Conservation (phyloP, 2,329 filamentous ascomycete genomes). For the Amauroascus niger region DNA sequence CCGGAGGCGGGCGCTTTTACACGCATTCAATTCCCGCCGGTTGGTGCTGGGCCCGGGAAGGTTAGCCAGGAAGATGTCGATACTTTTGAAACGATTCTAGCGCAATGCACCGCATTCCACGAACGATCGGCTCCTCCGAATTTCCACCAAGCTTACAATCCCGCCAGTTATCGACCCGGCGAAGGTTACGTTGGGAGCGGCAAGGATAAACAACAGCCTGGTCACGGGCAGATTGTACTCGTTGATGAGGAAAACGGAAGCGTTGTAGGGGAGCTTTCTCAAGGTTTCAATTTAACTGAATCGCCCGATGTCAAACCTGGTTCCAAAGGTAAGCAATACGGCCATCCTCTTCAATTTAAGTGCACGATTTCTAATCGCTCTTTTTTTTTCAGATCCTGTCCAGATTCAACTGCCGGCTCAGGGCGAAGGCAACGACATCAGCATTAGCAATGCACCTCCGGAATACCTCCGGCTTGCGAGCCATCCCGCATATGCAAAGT, state of each 20-base stretch:
- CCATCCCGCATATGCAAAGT: conserved; percentile 87
- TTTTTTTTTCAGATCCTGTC: conserved; percentile 35
- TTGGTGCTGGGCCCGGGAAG: conserved; percentile 53
- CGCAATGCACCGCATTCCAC: conserved; percentile 93
- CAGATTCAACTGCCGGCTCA: conserved; percentile 41
- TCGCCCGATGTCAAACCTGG: conserved; percentile 65
- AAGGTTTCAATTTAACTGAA: conserved; percentile 72
- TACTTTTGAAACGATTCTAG: conserved; percentile 93
- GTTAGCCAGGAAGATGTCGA: conserved; percentile 85
- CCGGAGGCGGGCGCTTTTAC: conserved; percentile 85
- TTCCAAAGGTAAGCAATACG: conserved; percentile 64
- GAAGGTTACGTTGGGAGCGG: conserved; percentile 58
- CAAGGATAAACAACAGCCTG: conserved; percentile 27
- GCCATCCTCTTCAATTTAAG: background rate
- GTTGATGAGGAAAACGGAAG: conserved; percentile 94
- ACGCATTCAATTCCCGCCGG: conserved; percentile 74
- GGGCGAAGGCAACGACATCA: conserved; percentile 40
- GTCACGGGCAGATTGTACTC: conserved; percentile 72
- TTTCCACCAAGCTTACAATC: conserved; percentile 56
- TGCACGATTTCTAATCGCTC: background rate
- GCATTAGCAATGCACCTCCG: conserved; percentile 40
- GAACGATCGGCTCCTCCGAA: conserved; percentile 63
- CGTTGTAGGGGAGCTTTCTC: conserved; percentile 81
- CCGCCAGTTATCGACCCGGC: conserved; percentile 66
- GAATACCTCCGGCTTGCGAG: conserved; percentile 64